These are phyloP conservation scores for Rhododendron vialii DNA, from an alignment of 148 eudicot genomes.

Conservation along the genomic window DNA sequence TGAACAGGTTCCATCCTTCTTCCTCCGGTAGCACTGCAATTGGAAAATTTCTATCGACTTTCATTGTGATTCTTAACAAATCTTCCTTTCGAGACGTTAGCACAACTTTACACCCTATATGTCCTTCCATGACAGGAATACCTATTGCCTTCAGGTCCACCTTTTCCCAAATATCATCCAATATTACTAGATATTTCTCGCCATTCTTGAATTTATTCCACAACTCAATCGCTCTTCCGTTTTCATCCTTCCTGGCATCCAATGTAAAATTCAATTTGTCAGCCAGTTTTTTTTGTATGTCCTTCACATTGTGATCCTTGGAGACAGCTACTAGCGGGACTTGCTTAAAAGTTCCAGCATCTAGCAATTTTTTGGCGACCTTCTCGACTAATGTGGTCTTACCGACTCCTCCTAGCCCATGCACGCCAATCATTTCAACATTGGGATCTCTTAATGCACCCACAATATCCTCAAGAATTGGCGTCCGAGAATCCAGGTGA, in stretches of 20 bases:
- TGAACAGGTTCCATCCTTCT: background rate
- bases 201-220: background rate
- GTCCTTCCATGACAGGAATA: background rate
- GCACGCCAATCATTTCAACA: background rate
- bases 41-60: background rate
- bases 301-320: background rate
- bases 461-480: background rate
- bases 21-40: background rate
- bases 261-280: background rate
- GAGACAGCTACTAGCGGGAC: background rate
- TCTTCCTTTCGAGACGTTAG: slow-evolving; percentile 3
- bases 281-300: background rate
- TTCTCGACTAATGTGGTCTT: background rate
- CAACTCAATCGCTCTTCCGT: background rate
- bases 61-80: background rate
- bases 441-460: background rate
- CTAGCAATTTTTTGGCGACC: background rate
- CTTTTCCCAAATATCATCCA: slow-evolving; percentile 17
- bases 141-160: slow-evolving; percentile 9
- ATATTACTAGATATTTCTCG: background rate
- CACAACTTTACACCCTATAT: slow-evolving; percentile 4
- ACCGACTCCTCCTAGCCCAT: background rate
- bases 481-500: background rate
- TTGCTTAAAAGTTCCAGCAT: background rate
- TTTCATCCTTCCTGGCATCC: background rate